Conservation (phyloP, 768 basidiomycete species). For the Mycena filopes region DNA sequence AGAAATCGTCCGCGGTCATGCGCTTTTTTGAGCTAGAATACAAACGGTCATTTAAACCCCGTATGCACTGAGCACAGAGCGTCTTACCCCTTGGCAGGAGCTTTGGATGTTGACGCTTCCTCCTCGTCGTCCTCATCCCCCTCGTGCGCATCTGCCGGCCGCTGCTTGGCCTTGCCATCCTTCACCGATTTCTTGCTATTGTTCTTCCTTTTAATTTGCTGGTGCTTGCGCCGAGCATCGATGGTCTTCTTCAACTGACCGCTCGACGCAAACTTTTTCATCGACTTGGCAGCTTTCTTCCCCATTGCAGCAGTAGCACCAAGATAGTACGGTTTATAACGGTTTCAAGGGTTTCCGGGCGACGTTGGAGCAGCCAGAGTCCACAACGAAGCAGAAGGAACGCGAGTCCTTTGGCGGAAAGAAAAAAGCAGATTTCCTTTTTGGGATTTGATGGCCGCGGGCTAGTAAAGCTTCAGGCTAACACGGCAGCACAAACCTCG, state of each 20-base stretch:
- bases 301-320: constrained; percentile 44
- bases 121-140: constrained; percentile 43
- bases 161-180: constrained; percentile 44
- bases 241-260: constrained; percentile 92
- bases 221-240: constrained; percentile 82
- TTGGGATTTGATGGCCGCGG: constrained; percentile 2
- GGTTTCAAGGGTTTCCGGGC: no score
- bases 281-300: constrained; percentile 79
- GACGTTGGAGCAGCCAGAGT: no score
- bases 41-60: constrained; percentile 17
- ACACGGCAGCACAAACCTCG: background rate
- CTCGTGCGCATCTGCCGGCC: background rate
- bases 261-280: constrained; percentile 88
- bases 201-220: constrained; percentile 78
- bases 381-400: background rate
- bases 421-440: constrained; percentile 12
- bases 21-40: constrained; percentile 49
- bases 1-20: constrained; percentile 83
- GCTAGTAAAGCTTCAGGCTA: no score
- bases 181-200: constrained; percentile 66
- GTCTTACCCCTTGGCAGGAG: constrained; percentile 42
- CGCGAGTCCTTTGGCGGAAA: background rate
- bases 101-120: constrained; percentile 40
- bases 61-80: background rate
- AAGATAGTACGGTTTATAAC: no score